These are phyloP conservation scores for Trichodelitschia bisporula DNA, from an alignment of 495 filamentous ascomycete genomes.

Conservation along the genomic window DNA sequence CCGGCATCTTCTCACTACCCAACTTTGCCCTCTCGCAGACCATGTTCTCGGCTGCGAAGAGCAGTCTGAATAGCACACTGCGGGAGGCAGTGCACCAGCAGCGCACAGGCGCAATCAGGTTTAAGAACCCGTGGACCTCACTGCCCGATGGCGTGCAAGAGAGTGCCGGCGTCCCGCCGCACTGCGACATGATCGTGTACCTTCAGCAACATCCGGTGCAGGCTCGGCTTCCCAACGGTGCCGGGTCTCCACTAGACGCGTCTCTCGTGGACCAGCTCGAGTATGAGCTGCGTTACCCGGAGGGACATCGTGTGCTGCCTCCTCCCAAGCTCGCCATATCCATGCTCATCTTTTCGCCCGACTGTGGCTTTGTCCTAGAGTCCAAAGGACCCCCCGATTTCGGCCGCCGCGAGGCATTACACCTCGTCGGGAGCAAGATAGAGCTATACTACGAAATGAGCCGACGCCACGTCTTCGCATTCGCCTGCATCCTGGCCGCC, in stretches of 20 bases:
- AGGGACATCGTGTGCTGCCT: slow-evolving; percentile 44
- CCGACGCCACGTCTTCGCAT: slow-evolving; percentile 39
- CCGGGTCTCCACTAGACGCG: slow-evolving; percentile 11
- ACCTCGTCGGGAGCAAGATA: slow-evolving; percentile 53
- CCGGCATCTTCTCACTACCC: slow-evolving; percentile 67
- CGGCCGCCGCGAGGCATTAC: slow-evolving; percentile 32
- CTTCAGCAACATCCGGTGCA: slow-evolving; percentile 48
- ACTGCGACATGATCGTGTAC: slow-evolving; percentile 76
- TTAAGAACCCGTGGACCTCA: slow-evolving; percentile 34
- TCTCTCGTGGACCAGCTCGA: slow-evolving; percentile 43
- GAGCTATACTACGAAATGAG: slow-evolving; percentile 45
- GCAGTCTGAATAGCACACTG: slow-evolving; percentile 45
- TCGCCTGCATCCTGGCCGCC: slow-evolving; percentile 34
- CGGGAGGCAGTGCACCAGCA: slow-evolving; percentile 37
- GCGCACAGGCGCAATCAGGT: slow-evolving; percentile 20
- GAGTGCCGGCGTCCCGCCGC: slow-evolving; percentile 32
- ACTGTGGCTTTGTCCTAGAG: slow-evolving; percentile 80
- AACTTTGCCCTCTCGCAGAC: slow-evolving; percentile 46
- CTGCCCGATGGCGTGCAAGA: slow-evolving; percentile 30
- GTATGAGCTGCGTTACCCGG: slow-evolving; percentile 61
- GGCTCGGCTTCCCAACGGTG: slow-evolving; percentile 7
- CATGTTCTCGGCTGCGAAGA: slow-evolving; percentile 39
- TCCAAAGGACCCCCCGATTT: slow-evolving; percentile 60
- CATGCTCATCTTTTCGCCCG: slow-evolving; percentile 71
- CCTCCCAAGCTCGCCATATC: slow-evolving; percentile 58